Base-by-base conservation (phyloP, 2,329 filamentous ascomycete species). In the Colletotrichum filicis region DNA sequence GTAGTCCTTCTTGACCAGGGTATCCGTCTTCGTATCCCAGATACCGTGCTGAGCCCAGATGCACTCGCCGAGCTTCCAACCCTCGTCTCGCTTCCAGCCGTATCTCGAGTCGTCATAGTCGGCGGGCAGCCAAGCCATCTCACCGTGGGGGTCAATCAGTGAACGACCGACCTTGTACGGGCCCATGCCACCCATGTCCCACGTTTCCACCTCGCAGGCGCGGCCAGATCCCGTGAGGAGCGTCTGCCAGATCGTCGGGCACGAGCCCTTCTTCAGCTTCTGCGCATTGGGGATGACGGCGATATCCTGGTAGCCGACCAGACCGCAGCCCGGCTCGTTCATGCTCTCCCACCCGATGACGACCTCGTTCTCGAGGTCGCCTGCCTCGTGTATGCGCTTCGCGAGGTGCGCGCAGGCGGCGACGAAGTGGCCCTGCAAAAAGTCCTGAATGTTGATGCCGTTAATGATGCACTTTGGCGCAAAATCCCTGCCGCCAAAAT, bases 11-110 rank as follows among this genome's bases (percentile, higher is more conserved):
- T 90, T 91, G 70, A 98, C 82, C 5, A 99, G 84, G 0, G 89
- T 90, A 80, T 98, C 95, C 2, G 89, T 93, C 4, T 87, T 85
- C 6, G 93, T 92, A 79, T 99, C 95, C 97, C 97, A 99, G 6
- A 99, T 91, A 1, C 95, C 96, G 81, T 99, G 95, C 79, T 98
- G 96, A 4, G 97, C 96, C 97, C 97, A 99, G 53, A 99, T 82
- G 79, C 97, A 98, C 82, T 97, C 91, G n/a, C 97, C 97, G 22
- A 99, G 85, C 81, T 92, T 95, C 97, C 97, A 99, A 8, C 88
- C 92, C 0, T 93, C 89, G 79, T 97, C 94, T 75, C 97, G 91
- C 80, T 93, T 95, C 92, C 94, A 99, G 46, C 94, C 94, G 81
- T 99, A 99, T 75, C 91, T 90, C 14, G 90, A 92, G 76, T 99